phyloP scores from a whole-genome alignment of 2,329 filamentous ascomycete genomes.

The Clonostachys rhizophaga region DNA sequence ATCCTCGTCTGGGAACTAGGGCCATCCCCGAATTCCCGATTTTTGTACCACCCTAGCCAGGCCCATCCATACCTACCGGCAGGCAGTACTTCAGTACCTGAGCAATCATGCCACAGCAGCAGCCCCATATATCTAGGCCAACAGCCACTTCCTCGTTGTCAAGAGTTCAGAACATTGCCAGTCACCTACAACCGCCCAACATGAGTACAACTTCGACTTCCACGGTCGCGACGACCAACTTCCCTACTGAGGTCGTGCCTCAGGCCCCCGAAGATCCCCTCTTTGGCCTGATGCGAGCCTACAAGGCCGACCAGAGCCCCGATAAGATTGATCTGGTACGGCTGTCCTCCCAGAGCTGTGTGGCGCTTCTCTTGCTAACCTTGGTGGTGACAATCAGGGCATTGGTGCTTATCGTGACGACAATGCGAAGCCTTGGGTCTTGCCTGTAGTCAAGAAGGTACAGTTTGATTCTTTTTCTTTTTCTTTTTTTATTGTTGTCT shows the following conservation, averaged over 20 bases:
- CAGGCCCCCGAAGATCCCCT: conserved; percentile 92
- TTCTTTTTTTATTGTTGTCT: neutral
- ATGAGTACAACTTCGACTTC: conserved; percentile 8
- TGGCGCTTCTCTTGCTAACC: neutral
- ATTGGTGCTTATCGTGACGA: conserved; percentile 94
- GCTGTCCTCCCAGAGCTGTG: conserved; percentile 1
- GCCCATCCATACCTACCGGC: too few relatives aligned
- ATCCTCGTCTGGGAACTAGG: too few relatives aligned
- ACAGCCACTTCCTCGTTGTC: conserved; percentile 42
- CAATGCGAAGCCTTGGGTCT: conserved; percentile 93
- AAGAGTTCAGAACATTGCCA: conserved; percentile 57
- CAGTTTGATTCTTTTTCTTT: conserved; percentile 1
- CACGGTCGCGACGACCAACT: conserved; percentile 52
- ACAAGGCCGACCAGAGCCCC: conserved; percentile 67
- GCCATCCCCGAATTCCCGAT: too few relatives aligned
- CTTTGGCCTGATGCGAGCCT: conserved; percentile 89
- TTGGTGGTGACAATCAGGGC: conserved; percentile 32
- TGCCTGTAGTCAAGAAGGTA: conserved; percentile 96
- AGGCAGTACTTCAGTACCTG: too few relatives aligned
- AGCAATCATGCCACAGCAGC: conserved; percentile 11
- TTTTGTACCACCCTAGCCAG: too few relatives aligned
- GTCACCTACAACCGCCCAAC: conserved; percentile 60
- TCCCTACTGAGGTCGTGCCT: conserved; percentile 73
- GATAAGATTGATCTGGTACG: conserved; percentile 91
- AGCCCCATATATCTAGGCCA: conserved; percentile 8